phyloP scores from a whole-genome alignment of 805 yeast genomes.

The Lachancea nothofagi region DNA sequence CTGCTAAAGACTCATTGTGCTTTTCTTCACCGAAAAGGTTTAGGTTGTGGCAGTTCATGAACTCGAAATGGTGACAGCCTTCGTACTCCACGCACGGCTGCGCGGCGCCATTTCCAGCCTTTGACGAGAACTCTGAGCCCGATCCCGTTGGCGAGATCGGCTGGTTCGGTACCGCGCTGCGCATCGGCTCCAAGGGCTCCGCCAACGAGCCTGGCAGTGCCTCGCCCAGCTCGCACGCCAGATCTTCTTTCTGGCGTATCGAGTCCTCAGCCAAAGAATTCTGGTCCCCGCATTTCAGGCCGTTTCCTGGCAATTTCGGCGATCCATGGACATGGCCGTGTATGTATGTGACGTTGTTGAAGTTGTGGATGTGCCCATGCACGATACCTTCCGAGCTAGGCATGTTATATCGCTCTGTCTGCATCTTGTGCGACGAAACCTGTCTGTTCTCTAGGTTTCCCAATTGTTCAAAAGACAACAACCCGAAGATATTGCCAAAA shows the following conservation, averaged over 20 bases:
- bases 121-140: not conserved
- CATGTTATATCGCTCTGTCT: not conserved
- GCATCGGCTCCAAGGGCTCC: not conserved
- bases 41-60: conserved; percentile 34
- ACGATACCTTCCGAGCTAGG: conserved; percentile 44
- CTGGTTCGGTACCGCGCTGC: conserved; percentile 1
- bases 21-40: conserved; percentile 10
- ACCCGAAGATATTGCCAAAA: too few species aligned
- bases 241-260: too few species aligned
- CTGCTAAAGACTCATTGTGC: too few species aligned
- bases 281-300: not conserved
- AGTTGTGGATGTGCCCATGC: conserved; percentile 64
- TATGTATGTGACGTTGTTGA: conserved; percentile 54
- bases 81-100: conserved; percentile 16
- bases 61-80: conserved; percentile 40
- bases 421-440: too few species aligned
- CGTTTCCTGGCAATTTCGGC: not conserved
- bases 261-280: not conserved
- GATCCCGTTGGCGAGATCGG: conserved; percentile 4
- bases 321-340: conserved; percentile 60
- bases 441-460: too few species aligned
- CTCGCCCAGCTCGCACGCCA: too few species aligned
- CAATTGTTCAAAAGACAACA: too few species aligned
- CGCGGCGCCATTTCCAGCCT: conserved; percentile 6
- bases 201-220: too few species aligned